These are phyloP conservation scores for Aspergillus taichungensis DNA, from an alignment of 495 filamentous ascomycete genomes.

Conservation along the genomic window DNA sequence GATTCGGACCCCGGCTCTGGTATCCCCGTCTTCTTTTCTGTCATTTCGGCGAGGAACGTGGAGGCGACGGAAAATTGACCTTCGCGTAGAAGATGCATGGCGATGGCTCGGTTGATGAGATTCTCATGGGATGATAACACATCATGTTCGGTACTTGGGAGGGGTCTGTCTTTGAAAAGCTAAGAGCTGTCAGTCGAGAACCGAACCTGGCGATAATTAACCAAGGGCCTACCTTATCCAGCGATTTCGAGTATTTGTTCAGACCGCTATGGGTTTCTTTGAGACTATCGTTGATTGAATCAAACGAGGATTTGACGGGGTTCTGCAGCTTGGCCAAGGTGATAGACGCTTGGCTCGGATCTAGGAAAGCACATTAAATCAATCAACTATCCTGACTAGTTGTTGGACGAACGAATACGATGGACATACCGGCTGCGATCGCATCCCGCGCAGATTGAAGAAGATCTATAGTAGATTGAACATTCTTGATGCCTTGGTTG, in stretches of 20 bases:
- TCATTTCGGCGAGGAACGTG: conserved; percentile 63
- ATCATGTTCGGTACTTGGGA: conserved; percentile 71
- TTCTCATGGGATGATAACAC: conserved; percentile 64
- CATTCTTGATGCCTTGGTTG: conserved; percentile 58
- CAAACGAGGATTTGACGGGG: conserved; percentile 68
- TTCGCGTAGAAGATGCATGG: conserved; percentile 92
- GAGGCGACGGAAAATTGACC: conserved; percentile 83
- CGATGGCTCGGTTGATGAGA: conserved; percentile 85
- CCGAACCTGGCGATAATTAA: no score
- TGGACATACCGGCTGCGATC: conserved; percentile 52
- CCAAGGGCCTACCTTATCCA: conserved; percentile 58
- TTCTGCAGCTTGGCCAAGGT: conserved; percentile 78
- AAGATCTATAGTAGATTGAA: conserved; percentile 70
- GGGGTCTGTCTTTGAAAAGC: conserved; percentile 68
- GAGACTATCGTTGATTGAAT: conserved; percentile 66
- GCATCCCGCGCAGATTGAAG: conserved; percentile 62
- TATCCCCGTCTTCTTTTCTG: conserved; percentile 20
- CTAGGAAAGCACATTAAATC: conserved; percentile 27
- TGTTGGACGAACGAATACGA: conserved; percentile 5
- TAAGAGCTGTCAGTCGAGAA: conserved; percentile 16
- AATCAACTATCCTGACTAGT: conserved; percentile 4
- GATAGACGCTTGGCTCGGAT: conserved; percentile 58
- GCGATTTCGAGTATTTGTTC: conserved; percentile 69
- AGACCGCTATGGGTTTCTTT: conserved; percentile 71
- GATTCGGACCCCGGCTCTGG: conserved; percentile 7